phyloP scores from a whole-genome alignment of 768 basidiomycete genomes.

The Auriculariales sp. region DNA sequence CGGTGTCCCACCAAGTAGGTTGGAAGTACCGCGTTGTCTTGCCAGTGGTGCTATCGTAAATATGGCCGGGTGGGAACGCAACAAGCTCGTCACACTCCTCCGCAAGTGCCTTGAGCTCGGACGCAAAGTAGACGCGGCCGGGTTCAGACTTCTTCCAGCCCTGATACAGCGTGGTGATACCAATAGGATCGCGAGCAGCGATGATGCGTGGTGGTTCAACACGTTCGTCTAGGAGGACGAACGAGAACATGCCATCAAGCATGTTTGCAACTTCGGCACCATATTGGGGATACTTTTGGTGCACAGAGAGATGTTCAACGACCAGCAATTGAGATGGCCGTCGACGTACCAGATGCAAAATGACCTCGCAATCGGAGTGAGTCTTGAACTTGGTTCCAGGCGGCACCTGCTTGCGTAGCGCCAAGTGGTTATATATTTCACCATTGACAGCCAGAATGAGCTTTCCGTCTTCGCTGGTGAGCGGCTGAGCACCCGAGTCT shows the following conservation, averaged over 20 bases:
- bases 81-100: slow-evolving; percentile 92
- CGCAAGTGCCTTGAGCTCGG: slow-evolving; percentile 83
- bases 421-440: slow-evolving; percentile 95
- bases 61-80: slow-evolving; percentile 93
- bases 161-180: slow-evolving; percentile 97
- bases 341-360: slow-evolving; percentile 69
- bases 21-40: slow-evolving; percentile 74
- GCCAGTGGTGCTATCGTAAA: slow-evolving; percentile 75
- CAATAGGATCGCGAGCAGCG: slow-evolving; percentile 93
- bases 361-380: slow-evolving; percentile 95
- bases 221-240: slow-evolving; percentile 89
- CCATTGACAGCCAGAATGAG: slow-evolving; percentile 87
- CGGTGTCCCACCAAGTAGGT: slow-evolving; percentile 84
- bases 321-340: neutral
- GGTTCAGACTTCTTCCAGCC: slow-evolving; percentile 80
- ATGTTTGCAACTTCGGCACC: slow-evolving; percentile 60
- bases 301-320: slow-evolving; percentile 5
- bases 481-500: slow-evolving; percentile 96
- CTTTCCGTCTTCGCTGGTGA: slow-evolving; percentile 75
- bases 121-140: slow-evolving; percentile 80
- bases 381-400: slow-evolving; percentile 77
- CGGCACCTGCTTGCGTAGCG: slow-evolving; percentile 54
- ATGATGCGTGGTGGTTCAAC: slow-evolving; percentile 81
- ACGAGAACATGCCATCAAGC: slow-evolving; percentile 98
- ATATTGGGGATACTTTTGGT: slow-evolving; percentile 76